A percentile compares a stretch with the other conserved stretches of the same genome.
Evolutionary conservation across 441 rosid genomes (phyloP).

Genomic region (Aquilaria agallochum): DNA sequence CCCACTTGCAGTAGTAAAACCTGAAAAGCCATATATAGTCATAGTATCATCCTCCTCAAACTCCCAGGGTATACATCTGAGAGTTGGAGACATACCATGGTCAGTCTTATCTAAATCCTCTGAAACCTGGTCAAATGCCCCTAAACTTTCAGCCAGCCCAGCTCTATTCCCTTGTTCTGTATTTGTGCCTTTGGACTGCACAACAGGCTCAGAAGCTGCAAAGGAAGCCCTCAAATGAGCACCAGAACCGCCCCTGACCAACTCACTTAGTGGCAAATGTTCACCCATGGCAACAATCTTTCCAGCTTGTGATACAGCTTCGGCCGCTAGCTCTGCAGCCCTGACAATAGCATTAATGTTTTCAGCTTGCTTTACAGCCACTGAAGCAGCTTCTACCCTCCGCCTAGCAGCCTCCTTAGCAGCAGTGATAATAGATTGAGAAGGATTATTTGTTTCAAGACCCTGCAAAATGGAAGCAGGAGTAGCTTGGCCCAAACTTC

Average conservation of each 20-base stretch:
- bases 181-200: slow-evolving; percentile 23
- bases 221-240: slow-evolving; percentile 66
- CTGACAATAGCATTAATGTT: slow-evolving; percentile 89
- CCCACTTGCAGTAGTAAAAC: slow-evolving; percentile 34
- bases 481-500: slow-evolving; percentile 38
- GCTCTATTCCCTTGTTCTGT: slow-evolving; percentile 20
- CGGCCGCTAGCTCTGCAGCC: slow-evolving; percentile 98
- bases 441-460: slow-evolving; percentile 44
- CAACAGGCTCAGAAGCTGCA: slow-evolving; percentile 35
- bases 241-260: slow-evolving; percentile 67
- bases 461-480: slow-evolving; percentile 64
- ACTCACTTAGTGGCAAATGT: slow-evolving; percentile 54
- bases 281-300: slow-evolving; percentile 88
- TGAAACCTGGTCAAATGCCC: slow-evolving; percentile 15
- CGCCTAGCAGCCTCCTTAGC: slow-evolving; percentile 91
- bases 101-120: slow-evolving; percentile 34
- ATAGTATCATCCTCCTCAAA: slow-evolving; percentile 36
- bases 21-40: slow-evolving; percentile 31
- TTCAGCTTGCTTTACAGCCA: slow-evolving; percentile 91
- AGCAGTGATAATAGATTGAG: slow-evolving; percentile 66
- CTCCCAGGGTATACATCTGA: slow-evolving; percentile 31
- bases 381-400: slow-evolving; percentile 92
- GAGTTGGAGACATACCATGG: slow-evolving; percentile 30
- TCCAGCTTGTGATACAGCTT: slow-evolving; percentile 96
- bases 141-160: slow-evolving; percentile 18